phyloP scores from a whole-genome alignment of 768 basidiomycete genomes.

The Boletus pseudo-olivaceus region DNA sequence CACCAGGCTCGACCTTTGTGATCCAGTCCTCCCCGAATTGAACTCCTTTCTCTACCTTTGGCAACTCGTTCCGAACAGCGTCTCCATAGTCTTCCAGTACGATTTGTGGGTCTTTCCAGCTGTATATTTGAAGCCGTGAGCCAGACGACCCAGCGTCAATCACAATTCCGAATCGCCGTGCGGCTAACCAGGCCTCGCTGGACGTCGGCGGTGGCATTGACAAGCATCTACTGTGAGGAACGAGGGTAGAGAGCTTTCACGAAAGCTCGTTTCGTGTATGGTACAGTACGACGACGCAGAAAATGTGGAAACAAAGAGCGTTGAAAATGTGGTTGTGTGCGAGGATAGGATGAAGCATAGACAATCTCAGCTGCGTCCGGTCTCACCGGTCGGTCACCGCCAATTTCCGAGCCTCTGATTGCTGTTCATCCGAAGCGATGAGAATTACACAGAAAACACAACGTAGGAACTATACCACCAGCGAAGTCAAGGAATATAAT shows the following conservation, averaged over 20 bases:
- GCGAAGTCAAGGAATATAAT: neutral
- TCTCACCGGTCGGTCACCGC: neutral
- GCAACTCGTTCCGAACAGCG: conserved; percentile 54
- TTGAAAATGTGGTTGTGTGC: neutral
- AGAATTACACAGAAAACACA: neutral
- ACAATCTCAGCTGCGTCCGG: conserved; percentile 3
- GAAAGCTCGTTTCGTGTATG: conserved; percentile 13
- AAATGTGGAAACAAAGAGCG: neutral
- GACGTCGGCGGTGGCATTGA: conserved; percentile 74
- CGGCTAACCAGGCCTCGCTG: conserved; percentile 70
- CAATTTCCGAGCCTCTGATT: neutral
- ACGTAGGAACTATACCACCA: neutral
- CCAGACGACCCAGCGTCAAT: conserved; percentile 99
- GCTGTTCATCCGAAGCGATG: neutral
- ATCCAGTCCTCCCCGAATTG: conserved; percentile 80
- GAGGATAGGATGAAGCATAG: neutral
- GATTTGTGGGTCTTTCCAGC: conserved; percentile 82
- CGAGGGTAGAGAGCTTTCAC: conserved; percentile 20
- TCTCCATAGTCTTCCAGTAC: conserved; percentile 51
- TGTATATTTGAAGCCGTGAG: conserved; percentile 93
- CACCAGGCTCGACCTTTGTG: conserved; percentile 90
- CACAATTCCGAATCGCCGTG: conserved; percentile 86
- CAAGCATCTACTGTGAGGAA: conserved; percentile 26
- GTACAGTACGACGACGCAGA: neutral
- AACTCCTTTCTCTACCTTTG: conserved; percentile 91